A percentile compares a stretch with the other conserved stretches of the same genome.
phyloP scores from a whole-genome alignment of 805 yeast species.

The Candida tallmaniae region DNA sequence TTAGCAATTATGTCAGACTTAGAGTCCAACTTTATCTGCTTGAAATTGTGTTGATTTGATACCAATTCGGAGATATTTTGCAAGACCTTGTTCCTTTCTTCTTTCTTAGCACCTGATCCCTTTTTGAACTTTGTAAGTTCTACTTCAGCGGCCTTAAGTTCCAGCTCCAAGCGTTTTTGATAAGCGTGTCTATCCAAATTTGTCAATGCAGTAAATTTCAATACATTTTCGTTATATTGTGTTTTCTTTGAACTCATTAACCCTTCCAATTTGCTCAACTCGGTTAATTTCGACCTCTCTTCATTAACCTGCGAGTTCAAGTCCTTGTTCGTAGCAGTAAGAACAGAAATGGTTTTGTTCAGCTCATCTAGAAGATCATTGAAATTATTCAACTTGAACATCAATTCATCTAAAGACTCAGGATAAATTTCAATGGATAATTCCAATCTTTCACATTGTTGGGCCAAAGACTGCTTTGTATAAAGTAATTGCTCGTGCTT shows the following conservation, averaged over 20 bases:
- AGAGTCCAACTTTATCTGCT: constrained; percentile 2
- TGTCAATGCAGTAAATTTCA: constrained; percentile 11
- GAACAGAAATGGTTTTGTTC: constrained; percentile 38
- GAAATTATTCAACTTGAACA: constrained; percentile 26
- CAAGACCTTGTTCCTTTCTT: constrained; percentile 5
- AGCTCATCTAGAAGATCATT: constrained; percentile 14
- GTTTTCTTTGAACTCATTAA: constrained; percentile 43
- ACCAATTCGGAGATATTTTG: constrained; percentile 5
- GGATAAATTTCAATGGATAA: constrained; percentile 42
- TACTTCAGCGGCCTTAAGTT: neutral
- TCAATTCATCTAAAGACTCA: constrained; percentile 32
- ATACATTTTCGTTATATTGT: constrained; percentile 24
- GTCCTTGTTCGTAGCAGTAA: constrained; percentile 18
- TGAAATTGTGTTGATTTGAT: constrained; percentile 9
- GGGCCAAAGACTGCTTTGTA: constrained; percentile 39
- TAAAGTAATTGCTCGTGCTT: constrained; percentile 55
- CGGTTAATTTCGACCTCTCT: constrained; percentile 12
- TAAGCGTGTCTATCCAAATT: constrained; percentile 1
- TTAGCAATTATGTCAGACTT: constrained; percentile 5
- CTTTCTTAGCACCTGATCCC: neutral
- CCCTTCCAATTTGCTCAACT: constrained; percentile 49
- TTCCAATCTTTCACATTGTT: constrained; percentile 51
- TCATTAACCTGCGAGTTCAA: constrained; percentile 2
- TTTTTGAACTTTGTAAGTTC: constrained; percentile 1
- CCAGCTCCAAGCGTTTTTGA: neutral